Base-by-base conservation (phyloP, 177 flowering plant genomes). In the Telopea speciosissima region DNA sequence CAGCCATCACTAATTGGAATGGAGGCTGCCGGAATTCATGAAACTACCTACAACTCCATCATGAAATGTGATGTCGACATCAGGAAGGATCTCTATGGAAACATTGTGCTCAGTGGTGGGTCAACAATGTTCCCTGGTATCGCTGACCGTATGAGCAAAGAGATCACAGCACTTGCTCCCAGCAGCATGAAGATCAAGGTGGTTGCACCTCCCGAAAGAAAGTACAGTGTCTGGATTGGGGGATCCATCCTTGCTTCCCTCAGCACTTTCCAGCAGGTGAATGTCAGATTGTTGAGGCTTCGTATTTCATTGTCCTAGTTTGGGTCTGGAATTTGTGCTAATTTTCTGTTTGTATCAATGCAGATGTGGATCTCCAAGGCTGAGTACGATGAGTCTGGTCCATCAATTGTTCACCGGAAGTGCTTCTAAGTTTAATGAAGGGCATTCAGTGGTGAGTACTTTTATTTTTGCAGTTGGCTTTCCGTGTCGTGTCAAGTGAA, bases 41-140 rank as follows among this genome's bases (percentile, higher is more conserved):
- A 86, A 75, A 83, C 88, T n/a, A 86, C 90, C 66, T 85, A 85
- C 74, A 86, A 83, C 81, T 86, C 90, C 45, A 86, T 86, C 77
- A 85, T 86, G 90, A 86, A 85, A 78, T 84, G 90, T 75, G 90
- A 86, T 68, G 90, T 85, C 26, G 90, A 85, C 78, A 85, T 86
- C 75, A 82, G 90, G 69, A 86, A 86, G 84, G 88, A 86, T 77
- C 79, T 86, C 17, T 86, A 85, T 66, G 88, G 85, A 19, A 86
- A 86, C 83, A 85, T 86, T 68, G 89, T 86, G 64, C 89, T 86
- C 70, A 84, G 88, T 82, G 89, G 89, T 73, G 89, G 89, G 19
- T 84, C 89, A 52, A 86, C 89, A 62, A 86, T 86, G 88, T 86
- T 86, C 84, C 86, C 89, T 65, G 89, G 89, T n/a, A 86, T 86